Base-by-base conservation (phyloP, 306 rosid genomes). In the Quercus aquifolioides region DNA sequence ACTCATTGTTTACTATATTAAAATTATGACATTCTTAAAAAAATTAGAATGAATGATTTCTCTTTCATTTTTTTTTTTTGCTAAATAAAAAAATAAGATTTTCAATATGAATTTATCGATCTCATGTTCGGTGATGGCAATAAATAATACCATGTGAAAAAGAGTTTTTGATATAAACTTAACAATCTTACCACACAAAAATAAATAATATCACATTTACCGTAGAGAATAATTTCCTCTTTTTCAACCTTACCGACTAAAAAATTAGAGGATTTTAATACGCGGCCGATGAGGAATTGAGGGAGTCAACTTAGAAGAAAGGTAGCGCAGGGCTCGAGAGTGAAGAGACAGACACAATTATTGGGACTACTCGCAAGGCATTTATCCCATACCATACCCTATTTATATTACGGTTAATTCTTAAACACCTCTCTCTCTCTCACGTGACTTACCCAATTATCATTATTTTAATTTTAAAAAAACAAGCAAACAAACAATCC, bases 311-410 rank as follows among this genome's bases (percentile, higher is more conserved):
- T 70, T 2, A 46, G 65, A 73, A 79, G 64, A 43, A 78, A 76
- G 52, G 19, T 59, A 71, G 87, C 91, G n/a, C 91, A 80, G 81
- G 89, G 94, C 94, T 90, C 94, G 91, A 90, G 94, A 80, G 85
- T 65, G 52, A 69, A 79, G 67, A 74, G 58, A 59, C 21, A 62
- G 77, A 84, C 82, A 83, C 83, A 76, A 83, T 68, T 57, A 75
- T 78, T 86, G 85, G 86, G 88, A 75, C 86, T 70, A 73, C 77
- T 38, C 41, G 20, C 59, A 78, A 60, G 26, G 11, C 76, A 14
- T 64, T 81, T 35, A 12, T 71, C 30, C 75, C 6, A 49, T 12
- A 49, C 54, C 68, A 12, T 49, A 11, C 54, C 68, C 82, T 75
- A 69, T 58, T 73, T 15, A 55, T 41, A 41, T 41, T 41, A 55